Base-by-base conservation (phyloP, 768 basidiomycete genomes). In the Tephrocybe sp. region DNA sequence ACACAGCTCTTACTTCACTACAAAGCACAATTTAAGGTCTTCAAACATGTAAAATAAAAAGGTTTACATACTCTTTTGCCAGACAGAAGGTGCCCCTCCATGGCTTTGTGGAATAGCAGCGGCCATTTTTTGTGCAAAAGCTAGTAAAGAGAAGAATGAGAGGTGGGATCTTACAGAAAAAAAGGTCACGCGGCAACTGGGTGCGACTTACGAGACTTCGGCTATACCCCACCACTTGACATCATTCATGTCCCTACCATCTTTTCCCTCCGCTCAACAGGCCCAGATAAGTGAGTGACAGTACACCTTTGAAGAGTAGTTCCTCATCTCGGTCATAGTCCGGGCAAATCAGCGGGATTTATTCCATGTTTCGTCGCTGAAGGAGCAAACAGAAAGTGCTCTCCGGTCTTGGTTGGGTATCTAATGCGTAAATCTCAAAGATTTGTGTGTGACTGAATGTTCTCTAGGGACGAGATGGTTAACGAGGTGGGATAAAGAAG, bases 281-380 rank as follows among this genome's bases (percentile, higher is more conserved):
- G 89, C 91, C 33, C 91, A 92, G 68, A 92, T 90, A 54, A 87
- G 91, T 92, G 56, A 45, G 89, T 48, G 42, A 4, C 5, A 39
- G 7, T 43, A 16, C 14, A 17, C 39, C 9, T 12, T 48, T 26
- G n/a, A 44, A 38, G 51, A 41, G 32, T 11, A 55, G 57, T 49
- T 58, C 41, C 55, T 52, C 36, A 45, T 36, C 26, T 44, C 8
- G 42, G 36, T 38, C 39, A 22, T 63, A 94, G 92, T 93, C 63
- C 79, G 92, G 52, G 87, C 91, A 33, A 87, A 90, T 62, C 92
- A 93, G 62, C 73, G 92, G 54, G 92, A 94, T 65, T 56, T 89
- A 39, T 88, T 84, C 61, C 87, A 92, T 69, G 74, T 92, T 38
- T 76, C 84, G 26, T 80, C 81, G 5, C 69, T 94, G 62, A 83